Conservation (phyloP, 352 stramenopile genomes). For the Globisporangium iwayamae region DNA sequence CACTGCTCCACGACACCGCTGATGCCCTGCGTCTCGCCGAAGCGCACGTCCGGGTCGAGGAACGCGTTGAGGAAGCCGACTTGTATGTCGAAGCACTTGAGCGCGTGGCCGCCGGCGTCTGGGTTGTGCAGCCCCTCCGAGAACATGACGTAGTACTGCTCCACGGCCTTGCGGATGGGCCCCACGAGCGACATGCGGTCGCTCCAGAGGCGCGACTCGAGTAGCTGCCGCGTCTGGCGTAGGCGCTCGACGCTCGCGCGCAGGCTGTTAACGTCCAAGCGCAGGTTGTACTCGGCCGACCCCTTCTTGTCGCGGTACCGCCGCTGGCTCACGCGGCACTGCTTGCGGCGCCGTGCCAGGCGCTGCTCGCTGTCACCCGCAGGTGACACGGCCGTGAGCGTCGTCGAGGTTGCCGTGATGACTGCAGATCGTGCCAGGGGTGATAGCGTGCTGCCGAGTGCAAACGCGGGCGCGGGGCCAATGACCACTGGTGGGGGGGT, state of each 20-base stretch:
- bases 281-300: conserved; percentile 64
- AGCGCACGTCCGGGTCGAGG: conserved; percentile 40
- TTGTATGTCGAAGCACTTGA: conserved; percentile 52
- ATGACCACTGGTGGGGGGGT: neutral
- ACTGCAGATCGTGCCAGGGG: neutral
- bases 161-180: conserved; percentile 42
- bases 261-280: conserved; percentile 60
- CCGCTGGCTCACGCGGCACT: conserved; percentile 67
- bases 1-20: conserved; percentile 53
- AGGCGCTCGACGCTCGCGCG: conserved; percentile 56
- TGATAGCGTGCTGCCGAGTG: neutral
- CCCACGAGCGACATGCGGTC: conserved; percentile 28
- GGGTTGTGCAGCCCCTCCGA: conserved; percentile 49
- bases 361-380: conserved; percentile 17
- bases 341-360: conserved; percentile 40
- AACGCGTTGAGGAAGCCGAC: conserved; percentile 47
- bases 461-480: neutral
- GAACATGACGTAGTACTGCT: conserved; percentile 71
- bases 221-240: conserved; percentile 30
- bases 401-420: neutral
- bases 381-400: conserved; percentile 2
- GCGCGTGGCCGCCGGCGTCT: conserved; percentile 26
- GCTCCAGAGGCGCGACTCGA: conserved; percentile 46
- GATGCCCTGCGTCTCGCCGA: conserved; percentile 34
- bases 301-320: conserved; percentile 67